These are phyloP conservation scores for Clavariopsis aquatica DNA, from an alignment of 495 filamentous ascomycete genomes.

Conservation along the genomic window DNA sequence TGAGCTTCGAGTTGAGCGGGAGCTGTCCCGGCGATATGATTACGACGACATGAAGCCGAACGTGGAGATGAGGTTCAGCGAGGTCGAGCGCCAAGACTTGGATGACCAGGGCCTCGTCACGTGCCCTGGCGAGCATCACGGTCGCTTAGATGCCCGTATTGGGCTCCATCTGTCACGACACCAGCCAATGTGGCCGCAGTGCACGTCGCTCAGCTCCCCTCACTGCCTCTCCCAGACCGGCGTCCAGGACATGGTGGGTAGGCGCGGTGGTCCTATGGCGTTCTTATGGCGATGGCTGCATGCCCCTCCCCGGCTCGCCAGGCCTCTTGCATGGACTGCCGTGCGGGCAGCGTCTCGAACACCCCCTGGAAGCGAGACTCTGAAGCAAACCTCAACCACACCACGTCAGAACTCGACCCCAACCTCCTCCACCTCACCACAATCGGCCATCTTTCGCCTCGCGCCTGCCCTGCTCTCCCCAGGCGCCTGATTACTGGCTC, in stretches of 20 bases:
- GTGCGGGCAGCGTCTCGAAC: slow-evolving; percentile 27
- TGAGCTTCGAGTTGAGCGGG: neutral
- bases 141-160: slow-evolving; percentile 13
- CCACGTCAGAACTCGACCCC: slow-evolving; percentile 33
- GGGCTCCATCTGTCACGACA: neutral
- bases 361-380: slow-evolving; percentile 37
- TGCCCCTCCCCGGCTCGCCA: slow-evolving; percentile 6
- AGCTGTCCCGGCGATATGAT: neutral
- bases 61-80: slow-evolving; percentile 2
- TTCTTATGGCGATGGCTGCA: slow-evolving; percentile 7
- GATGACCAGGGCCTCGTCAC: neutral
- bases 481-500: slow-evolving; percentile 16
- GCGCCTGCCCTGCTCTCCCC: slow-evolving; percentile 7
- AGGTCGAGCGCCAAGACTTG: neutral
- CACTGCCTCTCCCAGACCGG: neutral
- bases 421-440: slow-evolving; percentile 24
- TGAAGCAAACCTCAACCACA: slow-evolving; percentile 32
- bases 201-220: neutral
- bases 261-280: slow-evolving; percentile 6
- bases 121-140: slow-evolving; percentile 4
- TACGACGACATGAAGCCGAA: neutral
- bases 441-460: slow-evolving; percentile 3
- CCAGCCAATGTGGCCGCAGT: neutral
- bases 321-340: slow-evolving; percentile 20
- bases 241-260: neutral